Base-by-base conservation (phyloP, 306 rosid genomes). In the Sicyos edulis region DNA sequence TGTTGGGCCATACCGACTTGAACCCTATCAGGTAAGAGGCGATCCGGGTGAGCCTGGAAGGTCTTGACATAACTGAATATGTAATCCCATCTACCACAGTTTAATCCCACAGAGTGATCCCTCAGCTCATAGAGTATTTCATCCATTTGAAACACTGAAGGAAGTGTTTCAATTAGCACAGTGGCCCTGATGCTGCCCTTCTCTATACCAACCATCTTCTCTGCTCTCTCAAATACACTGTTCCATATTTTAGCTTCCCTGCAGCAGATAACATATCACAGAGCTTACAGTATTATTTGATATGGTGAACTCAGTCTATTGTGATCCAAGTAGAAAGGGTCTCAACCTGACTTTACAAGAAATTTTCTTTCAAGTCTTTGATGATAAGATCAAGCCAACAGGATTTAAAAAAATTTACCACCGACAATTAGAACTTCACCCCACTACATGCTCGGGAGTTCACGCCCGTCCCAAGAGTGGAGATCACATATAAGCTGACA, bases 1-100 rank as follows among this genome's bases (percentile, higher is more conserved):
- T 88, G 96, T 75, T 93, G 98, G 60, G 82, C 70, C 97, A 93
- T 93, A 54, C 98, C 95, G 45, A 93, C 96, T 8, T 51, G 96
- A 66, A 88, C 86, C 29, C 97, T 80, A 77, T 90, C 96, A 0
- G 98, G 97, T 21, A 93, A 80, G 2, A 93, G 81, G 60, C 98
- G 95, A 76, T 93, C 87, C 0, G 89, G 83, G 81, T 90, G 95
- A 82, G 83, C 85, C 70, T 87, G 96, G 75, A 93, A 93, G 75
- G 97, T 93, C 78, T 90, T 93, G 66, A 93, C 92, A 78, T 93
- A 93, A 81, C 98, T 93, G 75, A 93, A 90, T 49, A 93, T 93
- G 82, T 90, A 93, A 84, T 93, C 98, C 97, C 98, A 90, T 34
- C 98, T 84, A 44, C 97, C 98, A 76, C 98, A 88, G 80, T 93